These are phyloP conservation scores for Blastocystis sp. DNA, from an alignment of 352 stramenopile genomes.

Conservation along the genomic window DNA sequence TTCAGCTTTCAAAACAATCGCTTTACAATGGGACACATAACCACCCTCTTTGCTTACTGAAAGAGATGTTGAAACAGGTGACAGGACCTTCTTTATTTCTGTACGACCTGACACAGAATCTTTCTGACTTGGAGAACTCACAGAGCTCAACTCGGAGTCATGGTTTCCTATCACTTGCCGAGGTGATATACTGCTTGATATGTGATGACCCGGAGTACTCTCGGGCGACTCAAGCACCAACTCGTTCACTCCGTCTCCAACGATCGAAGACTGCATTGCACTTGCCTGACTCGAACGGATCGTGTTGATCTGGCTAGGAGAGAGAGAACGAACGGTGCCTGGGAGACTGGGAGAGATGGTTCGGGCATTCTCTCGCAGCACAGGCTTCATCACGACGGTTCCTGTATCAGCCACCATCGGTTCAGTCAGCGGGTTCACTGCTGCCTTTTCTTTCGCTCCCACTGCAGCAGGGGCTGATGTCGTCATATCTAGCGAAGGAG, in stretches of 20 bases:
- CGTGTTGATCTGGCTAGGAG: neutral
- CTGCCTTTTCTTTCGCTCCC: neutral
- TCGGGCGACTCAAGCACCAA: neutral
- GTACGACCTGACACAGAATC: neutral
- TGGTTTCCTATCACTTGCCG: neutral
- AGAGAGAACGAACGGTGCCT: neutral
- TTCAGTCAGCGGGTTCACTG: neutral
- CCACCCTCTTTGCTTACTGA: neutral
- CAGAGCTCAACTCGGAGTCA: neutral
- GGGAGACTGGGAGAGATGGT: neutral
- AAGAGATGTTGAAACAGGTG: neutral
- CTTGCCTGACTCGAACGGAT: neutral
- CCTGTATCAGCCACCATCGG: neutral
- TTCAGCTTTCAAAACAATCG: neutral
- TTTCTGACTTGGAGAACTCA: neutral
- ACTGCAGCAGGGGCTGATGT: neutral
- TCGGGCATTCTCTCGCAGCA: neutral
- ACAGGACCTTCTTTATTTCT: slow-evolving; percentile 18
- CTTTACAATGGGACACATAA: neutral
- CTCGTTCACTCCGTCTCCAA: neutral
- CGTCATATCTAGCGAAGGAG: neutral
- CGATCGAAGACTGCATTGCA: neutral
- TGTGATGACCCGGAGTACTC: neutral
- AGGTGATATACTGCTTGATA: neutral
- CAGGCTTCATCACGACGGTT: neutral